Percentiles rank a stretch among this genome's conserved stretches.
These are phyloP conservation scores for Endogone sp. DNA, from an alignment of 192 early-diverging fungal species.

Conservation along the genomic window DNA sequence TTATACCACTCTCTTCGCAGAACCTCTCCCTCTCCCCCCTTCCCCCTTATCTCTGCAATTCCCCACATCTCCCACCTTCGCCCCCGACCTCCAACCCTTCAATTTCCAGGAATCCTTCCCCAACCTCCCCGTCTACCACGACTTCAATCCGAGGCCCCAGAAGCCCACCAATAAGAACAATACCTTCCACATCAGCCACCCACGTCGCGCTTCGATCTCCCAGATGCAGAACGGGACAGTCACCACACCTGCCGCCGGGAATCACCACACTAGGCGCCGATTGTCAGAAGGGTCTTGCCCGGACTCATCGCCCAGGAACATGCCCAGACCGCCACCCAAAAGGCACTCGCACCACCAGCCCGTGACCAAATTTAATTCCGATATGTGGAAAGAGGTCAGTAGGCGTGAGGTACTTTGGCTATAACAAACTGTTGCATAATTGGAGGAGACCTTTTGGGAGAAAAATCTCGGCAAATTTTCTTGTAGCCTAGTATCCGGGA, in stretches of 20 bases:
- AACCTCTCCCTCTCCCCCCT: background rate
- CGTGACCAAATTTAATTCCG: constrained; percentile 17
- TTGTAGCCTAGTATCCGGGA: too few relatives aligned
- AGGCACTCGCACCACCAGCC: constrained; percentile 23
- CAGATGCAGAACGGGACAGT: background rate
- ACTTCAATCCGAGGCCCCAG: too few relatives aligned
- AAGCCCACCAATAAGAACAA: constrained; percentile 20
- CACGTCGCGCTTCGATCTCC: background rate
- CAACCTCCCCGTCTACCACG: too few relatives aligned
- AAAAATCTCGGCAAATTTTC: too few relatives aligned
- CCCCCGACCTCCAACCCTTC: background rate
- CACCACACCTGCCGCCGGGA: too few relatives aligned
- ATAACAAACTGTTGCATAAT: background rate
- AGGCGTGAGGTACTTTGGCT: background rate
- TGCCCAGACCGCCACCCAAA: constrained; percentile 7
- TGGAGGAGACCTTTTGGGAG: background rate
- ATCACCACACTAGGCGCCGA: too few relatives aligned
- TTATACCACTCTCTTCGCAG: too few relatives aligned
- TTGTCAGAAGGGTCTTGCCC: too few relatives aligned
- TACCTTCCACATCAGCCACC: background rate
- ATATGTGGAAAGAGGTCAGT: constrained; percentile 23
- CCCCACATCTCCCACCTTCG: background rate
- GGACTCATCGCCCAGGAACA: background rate
- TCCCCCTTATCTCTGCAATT: background rate
- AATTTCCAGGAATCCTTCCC: background rate